Evolutionary conservation across 1,284 basidiomycete genomes (phyloP), one percentile per base, ranked within the genome.

Genomic region (Inonotus obliquus): DNA sequence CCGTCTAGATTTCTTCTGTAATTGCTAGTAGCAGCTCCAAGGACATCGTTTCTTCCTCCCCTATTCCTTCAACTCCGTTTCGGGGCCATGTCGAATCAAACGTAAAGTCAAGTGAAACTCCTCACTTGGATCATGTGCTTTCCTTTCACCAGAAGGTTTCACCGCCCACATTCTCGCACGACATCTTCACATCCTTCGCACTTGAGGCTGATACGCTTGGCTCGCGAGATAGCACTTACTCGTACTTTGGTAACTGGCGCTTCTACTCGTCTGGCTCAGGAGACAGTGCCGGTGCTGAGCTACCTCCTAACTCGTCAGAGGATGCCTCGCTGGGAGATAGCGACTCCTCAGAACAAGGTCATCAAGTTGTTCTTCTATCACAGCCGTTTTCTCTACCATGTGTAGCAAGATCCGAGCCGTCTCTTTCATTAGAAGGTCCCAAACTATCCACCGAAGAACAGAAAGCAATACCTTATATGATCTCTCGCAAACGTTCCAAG

Each of bases 61-160:
- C 51, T 52, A 7, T 19, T n/a, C 19, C 51, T 7, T 52, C 32
- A 29, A 52, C 51, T 35, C 51, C 51, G 27, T 52, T 32, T 11
- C 51, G 51, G 5, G 17, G 55, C 13, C 13, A 3, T 32, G 44
- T 27, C 23, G 38, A 38, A 25, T n/a, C n/a, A 38, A 47, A 23
- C 4, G 27, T 10, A 3, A 54, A 37, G 19, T 10, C 25, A 9
- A 29, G 13, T 5, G 44, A 7, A 23, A 57, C 61, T 51, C 55
- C 56, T 29, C 55, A 62, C 25, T 45, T 62, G 29, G 61, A 62
- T 27, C 61, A 58, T 51, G 61, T 62, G 23, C 48, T 62, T 29
- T 53, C 49, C 17, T 62, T 62, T 47, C 61, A 62, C 29, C 61
- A 54, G 29, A 51, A 62, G 44, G 41, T 62, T 32, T 54, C 59